A percentile compares a stretch with the other conserved stretches of the same genome.
Evolutionary conservation across 139 green algal genomes (phyloP).

Genomic region (Chlorella sp.): DNA sequence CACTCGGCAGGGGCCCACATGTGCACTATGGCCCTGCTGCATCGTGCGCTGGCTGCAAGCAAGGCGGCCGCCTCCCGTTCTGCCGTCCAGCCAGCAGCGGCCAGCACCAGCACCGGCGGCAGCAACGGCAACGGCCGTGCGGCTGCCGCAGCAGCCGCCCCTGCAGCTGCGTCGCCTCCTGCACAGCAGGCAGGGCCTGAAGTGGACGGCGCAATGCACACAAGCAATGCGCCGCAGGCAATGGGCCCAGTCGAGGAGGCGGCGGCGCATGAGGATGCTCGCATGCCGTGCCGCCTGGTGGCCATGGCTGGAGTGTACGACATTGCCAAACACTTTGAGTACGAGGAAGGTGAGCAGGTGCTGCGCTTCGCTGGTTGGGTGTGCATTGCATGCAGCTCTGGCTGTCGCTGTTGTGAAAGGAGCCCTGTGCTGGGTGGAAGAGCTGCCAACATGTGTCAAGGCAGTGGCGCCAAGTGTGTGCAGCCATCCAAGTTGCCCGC

Average conservation of each 20-base stretch:
- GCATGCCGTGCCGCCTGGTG: conserved; percentile 61
- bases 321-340: conserved; percentile 86
- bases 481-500: too few relatives aligned
- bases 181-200: background rate
- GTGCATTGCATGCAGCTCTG: too few relatives aligned
- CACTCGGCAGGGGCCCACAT: conserved; percentile 86
- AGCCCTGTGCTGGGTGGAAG: too few relatives aligned
- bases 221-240: background rate
- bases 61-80: background rate
- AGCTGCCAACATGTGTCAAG: too few relatives aligned
- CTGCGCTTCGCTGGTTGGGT: too few relatives aligned
- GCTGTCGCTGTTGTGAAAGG: too few relatives aligned
- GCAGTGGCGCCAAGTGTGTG: too few relatives aligned
- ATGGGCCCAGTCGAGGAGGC: conserved; percentile 1
- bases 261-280: conserved; percentile 6
- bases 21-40: conserved; percentile 73
- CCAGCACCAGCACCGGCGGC: background rate
- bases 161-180: background rate
- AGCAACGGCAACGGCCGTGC: conserved; percentile 17
- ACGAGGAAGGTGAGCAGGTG: conserved; percentile 69
- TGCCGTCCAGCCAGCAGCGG: background rate
- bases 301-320: conserved; percentile 82
- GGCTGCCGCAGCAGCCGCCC: background rate
- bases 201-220: too few relatives aligned
- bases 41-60: conserved; percentile 49